phyloP scores from a whole-genome alignment of 192 early-diverging fungal species.

The Backusella morwellensis region DNA sequence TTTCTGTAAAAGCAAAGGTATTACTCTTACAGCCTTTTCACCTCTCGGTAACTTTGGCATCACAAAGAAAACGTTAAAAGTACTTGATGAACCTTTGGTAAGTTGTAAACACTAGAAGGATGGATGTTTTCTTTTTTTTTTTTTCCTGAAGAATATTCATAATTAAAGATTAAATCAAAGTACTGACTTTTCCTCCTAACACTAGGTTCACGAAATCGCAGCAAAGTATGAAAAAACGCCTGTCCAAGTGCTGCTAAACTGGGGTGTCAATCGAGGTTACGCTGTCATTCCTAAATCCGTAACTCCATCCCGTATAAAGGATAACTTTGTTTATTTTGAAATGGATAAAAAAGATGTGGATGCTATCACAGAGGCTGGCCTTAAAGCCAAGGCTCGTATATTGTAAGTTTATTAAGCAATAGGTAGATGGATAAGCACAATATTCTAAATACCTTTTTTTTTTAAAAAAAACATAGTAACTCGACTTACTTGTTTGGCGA shows the following conservation, averaged over 20 bases:
- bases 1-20: constrained; percentile 57
- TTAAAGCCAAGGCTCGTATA: background rate
- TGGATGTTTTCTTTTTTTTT: background rate
- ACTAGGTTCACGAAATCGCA: constrained; percentile 38
- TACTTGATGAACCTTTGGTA: background rate
- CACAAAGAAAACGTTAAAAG: background rate
- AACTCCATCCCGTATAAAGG: constrained; percentile 47
- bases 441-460: background rate
- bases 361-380: background rate
- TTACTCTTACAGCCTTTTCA: constrained; percentile 69
- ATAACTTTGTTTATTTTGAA: constrained; percentile 53
- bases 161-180: background rate
- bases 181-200: background rate
- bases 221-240: constrained; percentile 44
- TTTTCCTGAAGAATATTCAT: background rate
- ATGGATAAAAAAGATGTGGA: constrained; percentile 27
- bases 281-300: constrained; percentile 70
- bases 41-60: constrained; percentile 56
- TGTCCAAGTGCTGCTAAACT: constrained; percentile 52
- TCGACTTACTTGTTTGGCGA: background rate
- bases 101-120: constrained; percentile 7
- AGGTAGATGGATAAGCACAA: background rate
- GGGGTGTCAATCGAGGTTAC: constrained; percentile 51
- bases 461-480: background rate
- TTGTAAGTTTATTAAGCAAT: background rate